Evolutionary conservation across 805 yeast species (phyloP).

Genomic region (Tetrapisispora pingtungensis): DNA sequence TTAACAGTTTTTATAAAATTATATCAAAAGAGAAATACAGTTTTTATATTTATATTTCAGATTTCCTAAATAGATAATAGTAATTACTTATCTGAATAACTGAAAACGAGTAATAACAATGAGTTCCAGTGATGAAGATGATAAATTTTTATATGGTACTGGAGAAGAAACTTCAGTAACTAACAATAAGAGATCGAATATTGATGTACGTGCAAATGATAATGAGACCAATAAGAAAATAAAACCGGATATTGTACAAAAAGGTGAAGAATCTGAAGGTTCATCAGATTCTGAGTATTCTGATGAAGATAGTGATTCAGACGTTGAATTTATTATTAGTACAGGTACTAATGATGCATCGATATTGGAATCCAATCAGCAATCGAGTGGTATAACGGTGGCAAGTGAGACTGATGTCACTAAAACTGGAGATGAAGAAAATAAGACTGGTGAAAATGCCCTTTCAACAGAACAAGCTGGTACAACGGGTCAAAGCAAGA

Average conservation of each 20-base stretch:
- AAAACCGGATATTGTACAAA: neutral
- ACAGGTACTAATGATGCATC: constrained; percentile 25
- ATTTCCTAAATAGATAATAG: neutral
- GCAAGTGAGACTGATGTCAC: constrained; percentile 11
- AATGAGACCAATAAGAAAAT: constrained; percentile 7
- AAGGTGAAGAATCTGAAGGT: constrained; percentile 36
- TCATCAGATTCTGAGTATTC: constrained; percentile 31
- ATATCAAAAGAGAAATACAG: no score
- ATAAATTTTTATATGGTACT: constrained; percentile 28
- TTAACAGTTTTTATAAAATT: no score
- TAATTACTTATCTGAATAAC: no score
- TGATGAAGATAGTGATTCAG: constrained; percentile 47
- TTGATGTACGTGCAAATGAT: neutral
- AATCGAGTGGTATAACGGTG: constrained; percentile 9
- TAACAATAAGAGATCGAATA: constrained; percentile 5
- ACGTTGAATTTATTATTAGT: constrained; percentile 76
- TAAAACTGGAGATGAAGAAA: constrained; percentile 1
- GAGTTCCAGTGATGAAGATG: constrained; percentile 29
- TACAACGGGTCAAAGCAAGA: constrained; percentile 7
- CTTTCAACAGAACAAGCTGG: constrained; percentile 3
- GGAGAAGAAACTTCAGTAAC: constrained; percentile 17
- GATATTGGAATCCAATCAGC: constrained; percentile 17
- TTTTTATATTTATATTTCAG: no score
- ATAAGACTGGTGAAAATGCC: neutral
- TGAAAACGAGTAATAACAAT: no score